A percentile compares a stretch with the other conserved stretches of the same genome.
Evolutionary conservation across 2,329 filamentous ascomycete species (phyloP).

Genomic region (Botrytis hyacinthi): DNA sequence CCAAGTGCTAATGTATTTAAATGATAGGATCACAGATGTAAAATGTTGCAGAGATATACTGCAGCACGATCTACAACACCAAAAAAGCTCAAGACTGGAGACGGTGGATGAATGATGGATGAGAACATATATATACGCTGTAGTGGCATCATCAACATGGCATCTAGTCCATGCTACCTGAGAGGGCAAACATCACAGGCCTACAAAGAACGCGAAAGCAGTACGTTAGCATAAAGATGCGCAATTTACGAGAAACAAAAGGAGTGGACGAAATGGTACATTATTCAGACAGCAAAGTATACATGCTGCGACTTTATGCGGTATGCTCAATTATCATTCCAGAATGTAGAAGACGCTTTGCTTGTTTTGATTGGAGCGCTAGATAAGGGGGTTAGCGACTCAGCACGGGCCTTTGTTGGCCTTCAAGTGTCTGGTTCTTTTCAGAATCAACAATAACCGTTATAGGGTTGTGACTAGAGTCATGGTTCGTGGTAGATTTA

Average conservation of each 20-base stretch:
- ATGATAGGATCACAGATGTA: too few relatives aligned
- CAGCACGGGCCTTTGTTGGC: background rate
- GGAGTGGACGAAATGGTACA: background rate
- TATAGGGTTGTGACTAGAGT: background rate
- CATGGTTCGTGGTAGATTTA: background rate
- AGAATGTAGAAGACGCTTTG: background rate
- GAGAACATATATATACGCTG: background rate
- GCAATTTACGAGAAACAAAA: background rate
- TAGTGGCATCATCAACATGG: background rate
- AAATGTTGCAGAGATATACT: background rate
- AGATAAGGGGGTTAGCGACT: background rate
- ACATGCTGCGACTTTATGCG: background rate
- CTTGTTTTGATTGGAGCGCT: background rate
- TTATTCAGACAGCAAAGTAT: too few relatives aligned
- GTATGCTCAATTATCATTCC: background rate
- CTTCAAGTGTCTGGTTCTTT: background rate
- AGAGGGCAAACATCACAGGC: too few relatives aligned
- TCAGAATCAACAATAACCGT: background rate
- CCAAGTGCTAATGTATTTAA: too few relatives aligned
- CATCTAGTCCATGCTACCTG: background rate
- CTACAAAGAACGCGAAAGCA: background rate
- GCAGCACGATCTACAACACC: background rate
- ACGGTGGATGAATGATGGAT: too few relatives aligned
- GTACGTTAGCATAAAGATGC: background rate
- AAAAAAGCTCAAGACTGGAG: too few relatives aligned